Conservation (phyloP, 2,329 filamentous ascomycete genomes). For the Nemania sp. region DNA sequence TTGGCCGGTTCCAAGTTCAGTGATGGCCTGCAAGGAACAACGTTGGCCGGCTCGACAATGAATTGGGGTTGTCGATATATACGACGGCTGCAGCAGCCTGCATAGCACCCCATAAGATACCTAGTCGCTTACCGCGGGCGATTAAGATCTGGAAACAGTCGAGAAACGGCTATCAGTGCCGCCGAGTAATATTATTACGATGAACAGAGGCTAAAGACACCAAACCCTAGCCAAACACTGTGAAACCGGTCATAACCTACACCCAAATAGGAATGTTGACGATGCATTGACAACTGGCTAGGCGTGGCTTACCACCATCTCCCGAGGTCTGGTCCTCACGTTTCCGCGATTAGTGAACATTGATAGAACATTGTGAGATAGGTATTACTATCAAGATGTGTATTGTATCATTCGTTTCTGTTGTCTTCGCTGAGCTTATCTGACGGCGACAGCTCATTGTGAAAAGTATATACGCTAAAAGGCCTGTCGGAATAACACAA, state of each 20-base stretch:
- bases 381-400: too few species aligned
- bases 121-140: too few species aligned
- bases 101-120: conserved; percentile 6
- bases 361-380: too few species aligned
- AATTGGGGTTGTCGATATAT: neutral
- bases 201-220: neutral
- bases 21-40: conserved; percentile 14
- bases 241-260: neutral
- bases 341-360: too few species aligned
- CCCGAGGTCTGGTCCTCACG: too few species aligned
- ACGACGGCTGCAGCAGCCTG: conserved; percentile 6
- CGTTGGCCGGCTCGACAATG: neutral
- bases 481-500: too few species aligned
- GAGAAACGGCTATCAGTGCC: neutral
- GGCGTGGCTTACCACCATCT: too few species aligned
- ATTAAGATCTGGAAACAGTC: too few species aligned
- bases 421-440: too few species aligned
- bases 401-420: too few species aligned
- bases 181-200: conserved; percentile 1
- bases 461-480: too few species aligned
- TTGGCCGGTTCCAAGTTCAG: neutral
- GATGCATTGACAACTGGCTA: neutral
- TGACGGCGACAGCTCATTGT: too few species aligned
- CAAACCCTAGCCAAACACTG: neutral
- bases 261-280: conserved; percentile 15